Evolutionary conservation across 2,329 filamentous ascomycete species (phyloP), one percentile per base, ranked within the genome.

Genomic region (Sporothrix sp.): DNA sequence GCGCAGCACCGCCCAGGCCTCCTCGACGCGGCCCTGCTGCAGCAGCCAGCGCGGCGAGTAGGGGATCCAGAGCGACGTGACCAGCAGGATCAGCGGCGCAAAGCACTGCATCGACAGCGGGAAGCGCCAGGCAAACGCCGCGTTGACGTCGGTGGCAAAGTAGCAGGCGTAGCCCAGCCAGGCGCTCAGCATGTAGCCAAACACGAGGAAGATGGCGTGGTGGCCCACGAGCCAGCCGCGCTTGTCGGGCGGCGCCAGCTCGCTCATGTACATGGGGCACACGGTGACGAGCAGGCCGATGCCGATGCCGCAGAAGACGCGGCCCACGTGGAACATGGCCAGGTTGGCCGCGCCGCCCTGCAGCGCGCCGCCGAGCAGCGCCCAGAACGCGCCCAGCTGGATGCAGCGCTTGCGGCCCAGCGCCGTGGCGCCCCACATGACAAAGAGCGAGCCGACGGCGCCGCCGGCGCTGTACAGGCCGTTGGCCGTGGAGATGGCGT

Each of bases 11-110:
- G 57, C 48, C 60, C 66, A 70, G 38, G 73, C 73, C 52, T 76
- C 69, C 2, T 72, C 68, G 1, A 62, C 57, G 11, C 64, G 64
- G 0, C 71, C 72, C 52, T 72, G 69, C 0, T 67, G 67, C 35
- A 75, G 63, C 11, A 75, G 61, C 73, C 73, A 76, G 8, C 72
- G 63, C 0, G 73, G 72, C 0, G 73, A 75, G 28, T 63, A 61
- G 11, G 71, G 70, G 4, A 73, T 62, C 65, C 66, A 71, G 7
- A 64, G 60, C 3, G 67, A 68, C 1, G 66, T 68, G 4, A 63
- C 10, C 2, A 71, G 61, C 23, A 74, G 58, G 11, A 71, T 35
- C 8, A 53, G 48, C 2, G 61, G 7, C 7, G 49, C 44, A 3
- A 73, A 48, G 28, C 64, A 64, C 43, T 71, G 68, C 32, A 72